A percentile compares a stretch with the other conserved stretches of the same genome.
phyloP scores from a whole-genome alignment of 768 basidiomycete species.

The Mycena belliarum region DNA sequence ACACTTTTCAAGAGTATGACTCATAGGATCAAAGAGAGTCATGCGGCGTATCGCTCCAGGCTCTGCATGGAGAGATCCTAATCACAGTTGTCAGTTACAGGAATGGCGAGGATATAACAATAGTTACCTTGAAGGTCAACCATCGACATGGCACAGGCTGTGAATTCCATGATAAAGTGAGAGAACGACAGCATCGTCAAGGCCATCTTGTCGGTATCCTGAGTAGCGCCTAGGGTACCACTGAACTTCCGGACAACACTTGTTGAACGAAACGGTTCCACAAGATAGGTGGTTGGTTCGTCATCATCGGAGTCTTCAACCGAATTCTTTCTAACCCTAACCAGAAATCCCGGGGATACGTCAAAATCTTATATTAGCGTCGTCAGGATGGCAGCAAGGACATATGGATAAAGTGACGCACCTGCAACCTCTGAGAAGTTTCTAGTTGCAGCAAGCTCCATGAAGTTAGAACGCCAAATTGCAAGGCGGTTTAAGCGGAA shows the following conservation, averaged over 20 bases:
- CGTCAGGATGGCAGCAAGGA: background rate
- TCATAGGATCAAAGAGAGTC: background rate
- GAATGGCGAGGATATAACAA: too few species aligned
- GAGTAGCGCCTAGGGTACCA: background rate
- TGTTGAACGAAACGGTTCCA: background rate
- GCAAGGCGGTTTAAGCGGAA: background rate
- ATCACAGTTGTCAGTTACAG: too few species aligned
- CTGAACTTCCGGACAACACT: conserved; percentile 1
- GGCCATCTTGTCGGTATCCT: background rate
- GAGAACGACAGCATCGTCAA: background rate
- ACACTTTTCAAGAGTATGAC: background rate
- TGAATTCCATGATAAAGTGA: background rate
- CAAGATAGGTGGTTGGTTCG: background rate
- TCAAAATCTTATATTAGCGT: background rate
- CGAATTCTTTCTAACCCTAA: background rate
- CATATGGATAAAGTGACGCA: background rate
- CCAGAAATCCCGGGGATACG: background rate
- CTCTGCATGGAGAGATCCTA: background rate
- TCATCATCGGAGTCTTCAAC: background rate
- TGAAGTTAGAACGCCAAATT: background rate
- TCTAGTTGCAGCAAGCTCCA: background rate
- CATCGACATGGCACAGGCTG: background rate
- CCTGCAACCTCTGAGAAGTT: background rate
- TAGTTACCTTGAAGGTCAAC: background rate
- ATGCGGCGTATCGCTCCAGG: background rate